These are phyloP conservation scores for Haemoproteus tartakovskyi DNA, from an alignment of 169 alveolate genomes.

Conservation along the genomic window DNA sequence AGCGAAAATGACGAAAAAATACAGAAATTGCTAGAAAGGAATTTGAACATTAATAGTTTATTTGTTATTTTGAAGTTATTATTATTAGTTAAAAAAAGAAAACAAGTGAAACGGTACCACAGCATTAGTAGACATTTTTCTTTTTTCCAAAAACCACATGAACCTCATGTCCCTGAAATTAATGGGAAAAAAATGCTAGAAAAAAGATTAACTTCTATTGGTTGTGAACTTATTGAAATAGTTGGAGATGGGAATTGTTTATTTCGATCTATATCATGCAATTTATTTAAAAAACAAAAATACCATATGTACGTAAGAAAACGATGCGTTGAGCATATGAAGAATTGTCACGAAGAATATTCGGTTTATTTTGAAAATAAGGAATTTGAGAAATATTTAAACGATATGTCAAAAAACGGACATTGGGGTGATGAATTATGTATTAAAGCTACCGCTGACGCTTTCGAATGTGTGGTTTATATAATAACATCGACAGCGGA, in stretches of 20 bases:
- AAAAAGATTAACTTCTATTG: constrained; percentile 63
- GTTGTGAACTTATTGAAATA: constrained; percentile 42
- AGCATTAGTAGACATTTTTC: constrained; percentile 44
- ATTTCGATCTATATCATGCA: constrained; percentile 72
- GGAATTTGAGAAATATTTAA: constrained; percentile 28
- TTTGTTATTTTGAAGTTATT: background rate
- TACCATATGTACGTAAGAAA: constrained; percentile 67
- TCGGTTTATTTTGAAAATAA: constrained; percentile 63
- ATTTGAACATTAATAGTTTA: constrained; percentile 25
- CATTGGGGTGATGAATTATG: constrained; percentile 78
- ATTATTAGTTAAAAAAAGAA: background rate
- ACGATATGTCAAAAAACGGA: constrained; percentile 67
- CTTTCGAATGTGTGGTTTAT: constrained; percentile 71
- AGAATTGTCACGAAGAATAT: constrained; percentile 45
- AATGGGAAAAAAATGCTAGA: constrained; percentile 49
- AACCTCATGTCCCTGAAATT: background rate
- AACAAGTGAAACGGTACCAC: constrained; percentile 7
- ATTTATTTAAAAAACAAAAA: constrained; percentile 67
- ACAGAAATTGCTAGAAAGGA: constrained; percentile 1
- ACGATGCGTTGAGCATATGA: constrained; percentile 67
- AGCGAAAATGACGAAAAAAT: constrained; percentile 34
- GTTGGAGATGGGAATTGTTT: constrained; percentile 76
- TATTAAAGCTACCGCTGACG: constrained; percentile 73
- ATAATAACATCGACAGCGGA: constrained; percentile 70
- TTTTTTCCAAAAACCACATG: constrained; percentile 16